Evolutionary conservation across 345 rosid genomes (phyloP).

Genomic region (Barbarea vulgaris): DNA sequence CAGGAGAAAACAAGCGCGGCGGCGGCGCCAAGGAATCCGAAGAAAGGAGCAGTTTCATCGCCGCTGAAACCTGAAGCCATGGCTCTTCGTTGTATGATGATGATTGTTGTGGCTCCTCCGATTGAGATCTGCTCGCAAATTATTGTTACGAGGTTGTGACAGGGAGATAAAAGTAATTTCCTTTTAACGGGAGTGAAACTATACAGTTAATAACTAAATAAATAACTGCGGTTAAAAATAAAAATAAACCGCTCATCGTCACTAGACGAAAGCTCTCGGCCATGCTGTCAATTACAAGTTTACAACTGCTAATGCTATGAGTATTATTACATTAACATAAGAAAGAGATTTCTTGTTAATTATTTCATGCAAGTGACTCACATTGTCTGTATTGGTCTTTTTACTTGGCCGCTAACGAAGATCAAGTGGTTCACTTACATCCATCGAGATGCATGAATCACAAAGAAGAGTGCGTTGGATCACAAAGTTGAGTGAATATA

Average conservation of each 20-base stretch:
- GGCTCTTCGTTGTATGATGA: not conserved
- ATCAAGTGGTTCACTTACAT: not conserved
- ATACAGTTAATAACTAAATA: too few species aligned
- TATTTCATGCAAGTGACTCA: not conserved
- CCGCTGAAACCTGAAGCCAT: conserved; percentile 71
- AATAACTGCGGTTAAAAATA: too few species aligned
- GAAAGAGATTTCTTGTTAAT: not conserved
- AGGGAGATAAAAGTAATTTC: too few species aligned
- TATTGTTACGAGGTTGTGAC: not conserved
- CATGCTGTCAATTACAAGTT: not conserved
- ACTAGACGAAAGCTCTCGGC: not conserved
- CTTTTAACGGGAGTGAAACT: too few species aligned
- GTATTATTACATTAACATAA: not conserved
- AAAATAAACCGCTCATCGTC: not conserved
- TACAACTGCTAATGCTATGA: too few species aligned
- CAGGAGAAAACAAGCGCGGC: conserved; percentile 85
- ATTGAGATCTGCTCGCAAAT: conserved; percentile 21
- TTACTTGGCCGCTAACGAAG: not conserved
- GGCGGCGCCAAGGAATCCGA: conserved; percentile 85
- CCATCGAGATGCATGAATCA: not conserved
- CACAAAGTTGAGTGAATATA: too few species aligned
- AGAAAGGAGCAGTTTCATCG: conserved; percentile 82
- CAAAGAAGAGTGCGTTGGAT: not conserved
- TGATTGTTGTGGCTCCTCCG: not conserved
- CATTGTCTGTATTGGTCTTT: not conserved